Conservation (phyloP, 1,284 basidiomycete species). For the Coriolopsis trogii region DNA sequence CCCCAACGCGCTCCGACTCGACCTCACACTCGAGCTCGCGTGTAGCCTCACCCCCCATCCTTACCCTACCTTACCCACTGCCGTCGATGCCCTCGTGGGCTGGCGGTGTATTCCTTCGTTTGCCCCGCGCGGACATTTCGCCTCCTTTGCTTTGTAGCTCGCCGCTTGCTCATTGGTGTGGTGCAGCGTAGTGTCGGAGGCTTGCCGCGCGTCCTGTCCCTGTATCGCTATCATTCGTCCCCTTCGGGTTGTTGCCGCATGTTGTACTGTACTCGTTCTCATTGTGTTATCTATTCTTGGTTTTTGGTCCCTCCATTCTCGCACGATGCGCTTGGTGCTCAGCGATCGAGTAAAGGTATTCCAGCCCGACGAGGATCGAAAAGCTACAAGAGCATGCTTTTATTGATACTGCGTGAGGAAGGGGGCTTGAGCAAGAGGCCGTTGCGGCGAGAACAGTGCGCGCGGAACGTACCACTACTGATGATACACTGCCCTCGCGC, state of each 20-base stretch:
- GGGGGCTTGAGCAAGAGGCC: neutral
- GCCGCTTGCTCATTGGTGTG: too few relatives aligned
- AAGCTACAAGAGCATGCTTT: too few relatives aligned
- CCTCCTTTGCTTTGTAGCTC: too few relatives aligned
- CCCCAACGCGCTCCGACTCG: too few relatives aligned
- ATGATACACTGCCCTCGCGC: too few relatives aligned
- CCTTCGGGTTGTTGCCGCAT: neutral
- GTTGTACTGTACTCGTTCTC: neutral
- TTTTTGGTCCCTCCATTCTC: neutral
- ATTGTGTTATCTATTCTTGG: neutral
- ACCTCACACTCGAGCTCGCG: too few relatives aligned
- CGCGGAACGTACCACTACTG: slow-evolving; percentile 1
- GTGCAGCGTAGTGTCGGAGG: too few relatives aligned
- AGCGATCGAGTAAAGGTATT: neutral
- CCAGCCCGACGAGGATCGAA: too few relatives aligned
- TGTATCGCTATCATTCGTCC: neutral
- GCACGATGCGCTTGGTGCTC: neutral
- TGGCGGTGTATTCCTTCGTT: neutral
- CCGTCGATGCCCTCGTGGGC: neutral
- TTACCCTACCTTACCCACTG: neutral
- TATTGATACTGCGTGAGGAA: neutral
- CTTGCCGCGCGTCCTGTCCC: neutral
- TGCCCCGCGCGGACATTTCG: too few relatives aligned
- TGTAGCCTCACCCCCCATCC: neutral
- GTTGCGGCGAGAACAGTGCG: neutral